These are phyloP conservation scores for Apiospora aurea DNA, from an alignment of 2,329 filamentous ascomycete species.

Conservation along the genomic window DNA sequence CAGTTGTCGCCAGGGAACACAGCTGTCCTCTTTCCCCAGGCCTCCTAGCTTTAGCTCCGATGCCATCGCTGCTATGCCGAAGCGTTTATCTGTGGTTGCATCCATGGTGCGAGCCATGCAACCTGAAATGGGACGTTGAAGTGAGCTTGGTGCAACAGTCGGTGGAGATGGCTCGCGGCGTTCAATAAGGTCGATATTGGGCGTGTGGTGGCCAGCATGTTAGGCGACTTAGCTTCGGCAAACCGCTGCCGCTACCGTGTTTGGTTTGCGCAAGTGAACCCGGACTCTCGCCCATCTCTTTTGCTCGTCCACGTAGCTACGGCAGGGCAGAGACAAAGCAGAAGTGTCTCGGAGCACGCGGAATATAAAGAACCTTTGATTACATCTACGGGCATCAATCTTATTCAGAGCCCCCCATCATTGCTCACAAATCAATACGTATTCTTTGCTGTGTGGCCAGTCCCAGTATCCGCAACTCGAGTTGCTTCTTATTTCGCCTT, in stretches of 20 bases:
- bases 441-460: neutral
- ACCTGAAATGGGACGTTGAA: conserved; percentile 10
- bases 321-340: conserved; percentile 3
- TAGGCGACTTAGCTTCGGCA: conserved; percentile 8
- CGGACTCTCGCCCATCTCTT: neutral
- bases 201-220: neutral
- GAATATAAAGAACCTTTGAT: conserved; percentile 14
- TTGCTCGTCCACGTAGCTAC: neutral
- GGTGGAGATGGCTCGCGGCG: conserved; percentile 1
- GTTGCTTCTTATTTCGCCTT: neutral
- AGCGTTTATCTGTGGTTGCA: conserved; percentile 17
- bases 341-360: neutral
- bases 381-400: neutral
- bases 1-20: neutral
- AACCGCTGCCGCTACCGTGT: neutral
- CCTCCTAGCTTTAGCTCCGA: neutral
- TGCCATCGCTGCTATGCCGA: neutral
- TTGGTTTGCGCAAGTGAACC: neutral
- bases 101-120: conserved; percentile 6
- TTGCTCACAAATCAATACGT: neutral
- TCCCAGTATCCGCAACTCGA: neutral
- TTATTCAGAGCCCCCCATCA: neutral
- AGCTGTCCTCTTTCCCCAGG: neutral
- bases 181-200: neutral
- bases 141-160: neutral